Evolutionary conservation across 352 stramenopile genomes (phyloP), one percentile per base, ranked within the genome.

Genomic region (Phytophthora multivora): DNA sequence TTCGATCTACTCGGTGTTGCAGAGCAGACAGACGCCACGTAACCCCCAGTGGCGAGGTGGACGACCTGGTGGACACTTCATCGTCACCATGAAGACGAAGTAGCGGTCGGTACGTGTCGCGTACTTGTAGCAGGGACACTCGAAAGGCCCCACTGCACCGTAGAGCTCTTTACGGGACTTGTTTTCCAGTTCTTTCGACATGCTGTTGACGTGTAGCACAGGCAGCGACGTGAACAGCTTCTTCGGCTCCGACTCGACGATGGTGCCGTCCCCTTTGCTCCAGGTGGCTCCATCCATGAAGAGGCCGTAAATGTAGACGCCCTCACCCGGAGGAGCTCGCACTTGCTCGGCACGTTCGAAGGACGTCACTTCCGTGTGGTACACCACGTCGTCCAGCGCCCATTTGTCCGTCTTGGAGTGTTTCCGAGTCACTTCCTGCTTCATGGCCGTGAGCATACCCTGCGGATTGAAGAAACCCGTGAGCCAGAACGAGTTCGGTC

Each of bases 401-500:
- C 96, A 99, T 69, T 98, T 98, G 69, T 99, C 93, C 12, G 88
- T 95, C 83, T 98, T 98, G 30, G 77, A 90, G 80, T 99, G 96
- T 59, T 97, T 97, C 15, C 96, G 88, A 38, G 96, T 98, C 3
- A 99, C 97, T 68, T 99, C 97, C 71, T 99, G 97, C 76, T 99
- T 99, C 93, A 99, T 99, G 36, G 96, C 96, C 41, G 97, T 99
- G 33, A 99, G 83, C 81, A 98, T 98, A 13, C 96, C 97, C 65
- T 98, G 95, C 18, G 97, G 97, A 69, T 99, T 99, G 77, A 99
- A 99, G 72, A 99, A 99, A 5, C 96, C 96, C 19, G 96, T 98
- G 46, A 99, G 75, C 96, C 96, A 99, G 71, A 98, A 99, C 51
- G 87, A 97, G 60, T 97, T 97, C 4, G 97, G 97, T 0, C 94